Percentiles rank a stretch among this genome's conserved stretches.
These are phyloP conservation scores for Cenchrus fungigraminus DNA, from an alignment of 176 grass and related monocot species.

Conservation along the genomic window DNA sequence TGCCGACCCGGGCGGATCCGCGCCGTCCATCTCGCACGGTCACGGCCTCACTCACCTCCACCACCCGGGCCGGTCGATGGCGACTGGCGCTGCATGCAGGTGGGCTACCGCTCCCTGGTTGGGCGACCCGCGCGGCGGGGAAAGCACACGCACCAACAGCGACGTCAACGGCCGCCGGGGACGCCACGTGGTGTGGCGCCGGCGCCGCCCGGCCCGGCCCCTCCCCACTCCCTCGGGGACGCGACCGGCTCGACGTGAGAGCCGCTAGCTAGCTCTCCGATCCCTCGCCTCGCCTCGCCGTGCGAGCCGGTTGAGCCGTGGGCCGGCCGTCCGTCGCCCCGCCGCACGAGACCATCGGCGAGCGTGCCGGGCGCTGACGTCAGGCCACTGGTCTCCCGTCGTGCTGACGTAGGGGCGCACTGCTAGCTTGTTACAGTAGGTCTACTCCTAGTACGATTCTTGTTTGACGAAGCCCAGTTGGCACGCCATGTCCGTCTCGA, in stretches of 20 bases:
- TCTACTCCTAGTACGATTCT: neutral
- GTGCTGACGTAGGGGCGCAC: neutral
- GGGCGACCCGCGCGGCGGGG: constrained; percentile 1
- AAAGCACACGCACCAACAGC: neutral
- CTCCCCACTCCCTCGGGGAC: neutral
- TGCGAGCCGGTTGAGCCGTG: neutral
- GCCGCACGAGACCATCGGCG: neutral
- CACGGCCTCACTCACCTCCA: neutral
- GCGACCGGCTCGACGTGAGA: neutral
- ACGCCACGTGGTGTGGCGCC: constrained; percentile 30
- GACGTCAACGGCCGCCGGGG: constrained; percentile 38
- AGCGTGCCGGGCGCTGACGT: neutral
- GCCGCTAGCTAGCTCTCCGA: no score
- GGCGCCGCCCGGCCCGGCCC: no score
- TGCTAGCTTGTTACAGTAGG: neutral
- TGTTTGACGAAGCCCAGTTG: constrained; percentile 41
- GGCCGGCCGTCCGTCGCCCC: no score
- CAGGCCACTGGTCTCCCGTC: neutral
- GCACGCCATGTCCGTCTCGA: neutral
- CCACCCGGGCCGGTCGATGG: neutral
- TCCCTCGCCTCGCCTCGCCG: no score
- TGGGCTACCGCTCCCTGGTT: neutral
- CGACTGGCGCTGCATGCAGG: neutral
- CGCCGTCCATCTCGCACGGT: neutral
- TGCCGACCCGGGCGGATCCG: neutral